These are phyloP conservation scores for Solanum hybrid DNA, from an alignment of 305 asterid species.

Conservation along the genomic window DNA sequence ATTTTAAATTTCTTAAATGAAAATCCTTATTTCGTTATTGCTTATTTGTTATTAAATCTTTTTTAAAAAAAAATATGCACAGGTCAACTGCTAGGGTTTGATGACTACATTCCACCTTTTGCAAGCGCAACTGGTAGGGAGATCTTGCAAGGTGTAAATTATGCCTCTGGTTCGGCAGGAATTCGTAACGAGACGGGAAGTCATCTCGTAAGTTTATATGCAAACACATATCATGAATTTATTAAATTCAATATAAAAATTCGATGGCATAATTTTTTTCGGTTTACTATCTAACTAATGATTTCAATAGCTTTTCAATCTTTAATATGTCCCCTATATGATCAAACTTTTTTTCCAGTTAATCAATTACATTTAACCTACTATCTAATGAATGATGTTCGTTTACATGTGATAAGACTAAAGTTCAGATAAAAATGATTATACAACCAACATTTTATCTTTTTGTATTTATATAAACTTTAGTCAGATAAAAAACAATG, in stretches of 20 bases:
- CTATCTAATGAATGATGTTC: neutral
- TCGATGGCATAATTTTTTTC: neutral
- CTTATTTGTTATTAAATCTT: neutral
- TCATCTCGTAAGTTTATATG: slow-evolving; percentile 19
- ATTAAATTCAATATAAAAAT: neutral
- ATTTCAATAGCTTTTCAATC: neutral
- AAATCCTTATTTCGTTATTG: neutral
- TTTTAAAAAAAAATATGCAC: neutral
- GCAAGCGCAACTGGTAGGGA: slow-evolving; percentile 19
- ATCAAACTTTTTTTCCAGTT: neutral
- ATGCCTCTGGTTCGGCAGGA: slow-evolving; percentile 53
- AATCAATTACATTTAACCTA: neutral
- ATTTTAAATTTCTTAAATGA: neutral
- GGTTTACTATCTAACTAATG: neutral
- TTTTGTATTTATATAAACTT: neutral
- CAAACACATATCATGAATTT: neutral
- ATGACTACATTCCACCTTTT: slow-evolving; percentile 33
- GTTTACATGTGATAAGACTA: neutral
- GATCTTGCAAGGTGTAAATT: slow-evolving; percentile 29
- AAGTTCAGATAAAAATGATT: neutral
- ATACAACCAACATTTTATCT: neutral
- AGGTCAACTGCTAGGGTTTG: slow-evolving; percentile 17
- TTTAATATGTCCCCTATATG: neutral
- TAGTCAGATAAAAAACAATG: neutral
- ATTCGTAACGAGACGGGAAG: slow-evolving; percentile 34